Conservation (phyloP, 2,329 filamentous ascomycete species). For the Triangularia setosa region DNA sequence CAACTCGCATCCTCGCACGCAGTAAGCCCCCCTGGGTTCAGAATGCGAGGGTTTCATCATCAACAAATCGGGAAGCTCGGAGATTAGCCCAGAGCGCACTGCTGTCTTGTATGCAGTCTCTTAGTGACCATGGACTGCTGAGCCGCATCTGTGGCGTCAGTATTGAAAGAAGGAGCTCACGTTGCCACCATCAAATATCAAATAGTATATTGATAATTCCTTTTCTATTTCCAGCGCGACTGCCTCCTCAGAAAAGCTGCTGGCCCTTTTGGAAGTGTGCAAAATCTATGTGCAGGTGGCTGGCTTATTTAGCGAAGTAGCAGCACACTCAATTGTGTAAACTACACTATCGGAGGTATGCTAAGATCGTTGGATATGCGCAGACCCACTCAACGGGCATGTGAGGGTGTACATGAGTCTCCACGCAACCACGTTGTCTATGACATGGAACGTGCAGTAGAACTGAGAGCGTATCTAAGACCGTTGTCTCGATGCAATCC, state of each 20-base stretch:
- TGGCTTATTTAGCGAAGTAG: no score
- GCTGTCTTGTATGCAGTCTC: no score
- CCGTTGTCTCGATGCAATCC: not conserved
- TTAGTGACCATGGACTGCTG: no score
- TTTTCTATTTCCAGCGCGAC: no score
- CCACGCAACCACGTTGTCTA: no score
- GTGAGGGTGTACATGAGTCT: not conserved
- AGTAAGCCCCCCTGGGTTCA: not conserved
- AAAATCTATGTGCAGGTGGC: no score
- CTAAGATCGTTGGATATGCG: not conserved
- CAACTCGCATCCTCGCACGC: not conserved
- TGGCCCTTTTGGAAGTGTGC: no score
- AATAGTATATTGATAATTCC: no score
- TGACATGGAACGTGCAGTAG: no score
- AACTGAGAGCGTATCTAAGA: not conserved
- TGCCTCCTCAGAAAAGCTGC: no score
- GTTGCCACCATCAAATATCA: not conserved
- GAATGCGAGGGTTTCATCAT: not conserved
- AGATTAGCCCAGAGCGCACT: not conserved
- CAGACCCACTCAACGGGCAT: not conserved
- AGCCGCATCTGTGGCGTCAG: no score
- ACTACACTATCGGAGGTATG: not conserved
- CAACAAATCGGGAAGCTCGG: slow-evolving; percentile 5
- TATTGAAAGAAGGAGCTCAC: not conserved
- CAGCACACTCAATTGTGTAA: no score